Base-by-base conservation (phyloP, 2,329 filamentous ascomycete species). In the Diaporthe sp. region DNA sequence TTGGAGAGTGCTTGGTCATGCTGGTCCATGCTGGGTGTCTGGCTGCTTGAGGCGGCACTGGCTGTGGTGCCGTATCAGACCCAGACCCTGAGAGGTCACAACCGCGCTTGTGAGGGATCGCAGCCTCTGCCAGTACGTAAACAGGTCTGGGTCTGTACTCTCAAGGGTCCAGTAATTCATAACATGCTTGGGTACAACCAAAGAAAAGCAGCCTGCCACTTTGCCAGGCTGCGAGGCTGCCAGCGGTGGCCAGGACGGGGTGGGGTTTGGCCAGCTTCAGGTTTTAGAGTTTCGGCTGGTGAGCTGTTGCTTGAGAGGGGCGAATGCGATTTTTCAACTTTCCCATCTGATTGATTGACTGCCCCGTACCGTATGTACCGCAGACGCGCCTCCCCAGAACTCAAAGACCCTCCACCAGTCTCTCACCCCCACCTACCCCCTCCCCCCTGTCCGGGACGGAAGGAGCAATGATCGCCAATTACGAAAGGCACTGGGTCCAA, bases 251-350 rank as follows among this genome's bases (percentile, higher is more conserved):
- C 5, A 42, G 34, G 57, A n/a, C 20, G 28, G 10, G 42, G 61
- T 22, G 42, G 42, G 61, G 61, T 49, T 9, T n/a, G 61, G 61
- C 31, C 65, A 53, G 47, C 65, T 53, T 28, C 65, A 2, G 17
- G 28, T 39, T 53, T 55, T 70, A 70, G 65, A 70, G 65, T 70
- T 70, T 70, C 34, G 65, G 65, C 31, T 70, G 47, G 31, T 70
- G 47, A 70, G 49, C 34, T 70, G 65, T 42, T 55, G 65, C 49
- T 55, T 42, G 67, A 28, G 37, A n/a, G 58, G 51, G 58, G 53
- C 72, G 65, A 28, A 76, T 76, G 75, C 75, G 57, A 75, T 61
- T 70, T 76, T 75, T 57, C 44, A 55, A 76, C 67, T 68, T 75
- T 76, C 67, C 75, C 75, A 76, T 76, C 28, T 44, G 49, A 60